These are phyloP conservation scores for Udeniomyces megalosporus DNA, from an alignment of 768 basidiomycete genomes.

Conservation along the genomic window DNA sequence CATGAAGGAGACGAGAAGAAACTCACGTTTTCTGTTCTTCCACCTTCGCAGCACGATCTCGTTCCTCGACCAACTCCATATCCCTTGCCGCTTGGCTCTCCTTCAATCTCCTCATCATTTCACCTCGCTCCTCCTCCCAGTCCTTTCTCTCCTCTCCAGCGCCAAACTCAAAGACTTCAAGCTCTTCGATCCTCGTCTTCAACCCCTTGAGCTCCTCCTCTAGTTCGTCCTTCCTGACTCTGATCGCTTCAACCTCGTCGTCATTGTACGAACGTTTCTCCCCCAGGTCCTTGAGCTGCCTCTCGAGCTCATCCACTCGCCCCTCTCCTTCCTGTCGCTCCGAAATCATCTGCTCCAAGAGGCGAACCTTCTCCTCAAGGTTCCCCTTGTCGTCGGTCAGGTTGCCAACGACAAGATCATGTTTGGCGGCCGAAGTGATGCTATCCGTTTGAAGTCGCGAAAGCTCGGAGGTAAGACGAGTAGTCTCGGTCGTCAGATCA, in stretches of 20 bases:
- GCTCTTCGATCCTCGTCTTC: neutral
- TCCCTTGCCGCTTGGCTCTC: neutral
- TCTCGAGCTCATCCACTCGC: neutral
- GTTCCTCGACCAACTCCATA: neutral
- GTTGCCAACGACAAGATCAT: neutral
- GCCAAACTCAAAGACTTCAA: neutral
- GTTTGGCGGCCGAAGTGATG: neutral
- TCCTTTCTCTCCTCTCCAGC: neutral
- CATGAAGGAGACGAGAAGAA: neutral
- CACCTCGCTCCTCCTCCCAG: neutral
- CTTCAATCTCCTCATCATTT: neutral
- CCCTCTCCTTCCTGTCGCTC: neutral
- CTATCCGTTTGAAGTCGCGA: neutral
- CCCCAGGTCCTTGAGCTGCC: neutral
- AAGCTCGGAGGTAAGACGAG: neutral
- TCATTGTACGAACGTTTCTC: neutral
- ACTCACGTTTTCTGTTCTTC: neutral
- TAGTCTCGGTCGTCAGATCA: neutral
- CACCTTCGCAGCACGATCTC: neutral
- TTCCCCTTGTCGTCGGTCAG: neutral
- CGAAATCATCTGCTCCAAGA: neutral
- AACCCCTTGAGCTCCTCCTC: neutral
- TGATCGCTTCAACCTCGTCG: neutral
- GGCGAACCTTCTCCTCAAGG: neutral
- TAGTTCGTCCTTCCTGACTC: neutral